Percentiles rank a stretch among this genome's conserved stretches.
These are phyloP conservation scores for Aspergillus proliferans DNA, from an alignment of 2,329 filamentous ascomycete genomes.

Conservation along the genomic window DNA sequence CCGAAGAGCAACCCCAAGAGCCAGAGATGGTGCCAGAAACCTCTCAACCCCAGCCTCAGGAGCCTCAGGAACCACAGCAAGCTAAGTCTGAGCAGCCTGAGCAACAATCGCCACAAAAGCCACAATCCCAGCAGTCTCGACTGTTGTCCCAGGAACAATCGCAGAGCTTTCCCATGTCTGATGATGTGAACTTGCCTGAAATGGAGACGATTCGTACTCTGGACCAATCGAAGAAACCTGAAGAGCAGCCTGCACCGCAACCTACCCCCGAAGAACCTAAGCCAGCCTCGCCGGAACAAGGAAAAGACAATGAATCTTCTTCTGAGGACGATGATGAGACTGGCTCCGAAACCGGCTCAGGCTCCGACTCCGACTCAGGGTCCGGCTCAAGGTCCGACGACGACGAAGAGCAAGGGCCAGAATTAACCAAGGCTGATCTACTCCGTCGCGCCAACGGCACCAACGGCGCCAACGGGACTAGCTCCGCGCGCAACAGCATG, in stretches of 20 bases:
- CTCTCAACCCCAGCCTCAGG: background rate
- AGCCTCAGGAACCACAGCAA: background rate
- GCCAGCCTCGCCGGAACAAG: background rate
- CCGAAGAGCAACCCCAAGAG: background rate
- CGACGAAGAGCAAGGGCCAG: background rate
- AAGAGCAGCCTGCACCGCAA: background rate
- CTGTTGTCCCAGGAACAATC: background rate
- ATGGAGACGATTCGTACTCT: background rate
- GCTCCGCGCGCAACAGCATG: background rate
- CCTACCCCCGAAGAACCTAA: background rate
- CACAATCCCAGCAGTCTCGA: background rate
- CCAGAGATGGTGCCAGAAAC: background rate
- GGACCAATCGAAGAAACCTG: background rate
- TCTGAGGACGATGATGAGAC: background rate
- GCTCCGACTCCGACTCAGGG: conserved; percentile 1
- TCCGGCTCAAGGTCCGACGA: conserved; percentile 1
- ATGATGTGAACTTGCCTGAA: background rate
- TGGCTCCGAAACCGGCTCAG: no score
- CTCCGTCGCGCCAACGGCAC: background rate
- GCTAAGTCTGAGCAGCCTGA: background rate
- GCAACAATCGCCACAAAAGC: background rate
- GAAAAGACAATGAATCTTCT: conserved; percentile 3
- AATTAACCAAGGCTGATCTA: background rate
- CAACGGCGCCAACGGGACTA: background rate
- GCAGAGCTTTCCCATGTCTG: background rate